These are phyloP conservation scores for Delitschia confertaspora DNA, from an alignment of 495 filamentous ascomycete species.

Conservation along the genomic window DNA sequence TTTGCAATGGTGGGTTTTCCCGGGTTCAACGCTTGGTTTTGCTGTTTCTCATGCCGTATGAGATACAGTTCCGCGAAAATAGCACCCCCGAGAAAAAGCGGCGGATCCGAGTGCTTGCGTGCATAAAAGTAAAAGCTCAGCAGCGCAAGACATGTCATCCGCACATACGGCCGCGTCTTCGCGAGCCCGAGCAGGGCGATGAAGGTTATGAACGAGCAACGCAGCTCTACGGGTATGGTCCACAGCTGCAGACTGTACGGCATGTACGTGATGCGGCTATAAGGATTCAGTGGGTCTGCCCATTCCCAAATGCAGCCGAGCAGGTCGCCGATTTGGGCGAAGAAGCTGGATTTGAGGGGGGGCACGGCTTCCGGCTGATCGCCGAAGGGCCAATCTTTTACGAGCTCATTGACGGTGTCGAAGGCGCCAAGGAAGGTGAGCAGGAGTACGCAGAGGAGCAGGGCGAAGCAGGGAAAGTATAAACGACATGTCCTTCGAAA, in stretches of 20 bases:
- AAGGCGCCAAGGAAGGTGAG: background rate
- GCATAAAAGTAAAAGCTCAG: conserved; percentile 1
- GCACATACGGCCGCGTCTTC: background rate
- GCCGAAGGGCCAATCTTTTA: too few relatives aligned
- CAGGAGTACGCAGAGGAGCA: background rate
- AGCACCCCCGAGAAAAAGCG: conserved; percentile 7
- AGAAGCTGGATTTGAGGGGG: too few relatives aligned
- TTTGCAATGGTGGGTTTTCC: too few relatives aligned
- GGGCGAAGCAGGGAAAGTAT: conserved; percentile 4
- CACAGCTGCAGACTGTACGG: conserved; percentile 7
- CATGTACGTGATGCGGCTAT: too few relatives aligned
- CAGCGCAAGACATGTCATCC: too few relatives aligned
- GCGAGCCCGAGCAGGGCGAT: conserved; percentile 2
- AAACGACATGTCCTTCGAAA: conserved; percentile 3
- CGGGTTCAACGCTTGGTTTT: too few relatives aligned
- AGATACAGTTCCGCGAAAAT: conserved; percentile 7
- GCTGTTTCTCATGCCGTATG: too few relatives aligned
- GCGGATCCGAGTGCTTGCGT: background rate
- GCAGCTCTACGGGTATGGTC: conserved; percentile 9
- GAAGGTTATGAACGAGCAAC: conserved; percentile 2
- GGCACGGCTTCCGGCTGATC: too few relatives aligned
- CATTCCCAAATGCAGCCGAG: too few relatives aligned
- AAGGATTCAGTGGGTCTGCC: too few relatives aligned
- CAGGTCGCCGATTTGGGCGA: too few relatives aligned
- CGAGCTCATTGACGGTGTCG: too few relatives aligned